Base-by-base conservation (phyloP, 1,139 yeast genomes). In the Hansenula anomala region DNA sequence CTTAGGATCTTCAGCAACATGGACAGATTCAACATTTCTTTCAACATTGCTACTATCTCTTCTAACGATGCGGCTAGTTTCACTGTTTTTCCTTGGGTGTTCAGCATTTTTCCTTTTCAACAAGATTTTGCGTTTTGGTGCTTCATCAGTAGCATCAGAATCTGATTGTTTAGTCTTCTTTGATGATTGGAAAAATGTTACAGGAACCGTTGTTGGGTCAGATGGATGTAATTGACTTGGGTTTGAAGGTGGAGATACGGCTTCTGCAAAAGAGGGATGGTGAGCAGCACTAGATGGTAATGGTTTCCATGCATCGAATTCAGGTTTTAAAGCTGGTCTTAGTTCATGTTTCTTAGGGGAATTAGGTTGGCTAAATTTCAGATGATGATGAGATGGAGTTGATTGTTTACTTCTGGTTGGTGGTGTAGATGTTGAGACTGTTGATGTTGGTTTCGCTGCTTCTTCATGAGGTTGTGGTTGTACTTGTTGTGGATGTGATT, bases 91-190 rank as follows among this genome's bases (percentile, higher is more conserved):
- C 45, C 18, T 43, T 37, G 24, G 49, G 56, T 4, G 44, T 38
- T 44, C 47, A 19, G 46, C 40, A 13, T 47, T 48, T 38, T 42
- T 45, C 30, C 52, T 47, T 36, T 47, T 51, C 39, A 49, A 35
- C 8, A 46, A 38, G n/a, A 44, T 42, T 28, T 41, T 49, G 19
- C 40, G 45, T 34, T 44, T 41, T 14, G 42, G 27, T 2, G 27
- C 19, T 4, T 42, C 39, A 4, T 41, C 45, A 2, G 32, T n/a
- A 8, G 16, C n/a, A 5, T 30, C 13, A 10, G n/a, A n/a, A n/a
- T 30, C 10, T 13, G 6, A 11, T 22, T 30, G 9, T 33, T 22
- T 4, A n/a, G 30, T 2, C 26, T 42, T 42, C 32, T 41, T 42
- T 31, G 38, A 42, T 5, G 41, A 24, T 30, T 37, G 32, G 38